A percentile compares a stretch with the other conserved stretches of the same genome.
Conservation (phyloP, 2,329 filamentous ascomycete genomes). For the Nigrograna mackinnonii region DNA sequence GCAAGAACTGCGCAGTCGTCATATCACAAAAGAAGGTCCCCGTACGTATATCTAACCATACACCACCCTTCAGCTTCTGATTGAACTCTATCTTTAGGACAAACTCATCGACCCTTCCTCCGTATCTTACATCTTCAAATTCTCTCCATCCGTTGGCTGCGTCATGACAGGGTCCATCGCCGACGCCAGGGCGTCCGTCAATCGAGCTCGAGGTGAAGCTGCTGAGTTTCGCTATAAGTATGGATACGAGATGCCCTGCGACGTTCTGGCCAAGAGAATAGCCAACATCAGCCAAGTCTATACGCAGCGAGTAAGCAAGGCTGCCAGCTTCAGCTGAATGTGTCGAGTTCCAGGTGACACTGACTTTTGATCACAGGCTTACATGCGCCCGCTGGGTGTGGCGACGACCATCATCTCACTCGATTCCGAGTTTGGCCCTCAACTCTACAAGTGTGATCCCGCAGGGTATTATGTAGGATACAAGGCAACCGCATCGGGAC, state of each 20-base stretch:
- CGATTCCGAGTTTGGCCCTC: constrained; percentile 88
- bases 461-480: constrained; percentile 98
- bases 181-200: constrained; percentile 90
- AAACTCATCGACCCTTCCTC: constrained; percentile 98
- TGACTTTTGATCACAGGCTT: constrained; percentile 64
- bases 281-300: constrained; percentile 99
- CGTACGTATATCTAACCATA: constrained; percentile 62
- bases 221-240: constrained; percentile 98
- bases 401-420: constrained; percentile 94
- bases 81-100: constrained; percentile 63
- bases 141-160: constrained; percentile 94
- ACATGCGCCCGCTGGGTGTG: constrained; percentile 97
- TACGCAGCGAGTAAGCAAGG: constrained; percentile 79
- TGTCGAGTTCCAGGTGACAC: constrained; percentile 11
- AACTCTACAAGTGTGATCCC: constrained; percentile 97
- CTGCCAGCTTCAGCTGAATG: constrained; percentile 11
- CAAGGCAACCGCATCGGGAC: constrained; percentile 95
- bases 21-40: constrained; percentile 99
- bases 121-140: constrained; percentile 95
- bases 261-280: constrained; percentile 92
- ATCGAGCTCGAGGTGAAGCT: constrained; percentile 91
- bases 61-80: constrained; percentile 11
- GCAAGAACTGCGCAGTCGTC: constrained; percentile 96
- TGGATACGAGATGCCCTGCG: constrained; percentile 99
- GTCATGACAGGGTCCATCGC: constrained; percentile 99